Conservation (phyloP, 768 basidiomycete species). For the Suillus variegatus region DNA sequence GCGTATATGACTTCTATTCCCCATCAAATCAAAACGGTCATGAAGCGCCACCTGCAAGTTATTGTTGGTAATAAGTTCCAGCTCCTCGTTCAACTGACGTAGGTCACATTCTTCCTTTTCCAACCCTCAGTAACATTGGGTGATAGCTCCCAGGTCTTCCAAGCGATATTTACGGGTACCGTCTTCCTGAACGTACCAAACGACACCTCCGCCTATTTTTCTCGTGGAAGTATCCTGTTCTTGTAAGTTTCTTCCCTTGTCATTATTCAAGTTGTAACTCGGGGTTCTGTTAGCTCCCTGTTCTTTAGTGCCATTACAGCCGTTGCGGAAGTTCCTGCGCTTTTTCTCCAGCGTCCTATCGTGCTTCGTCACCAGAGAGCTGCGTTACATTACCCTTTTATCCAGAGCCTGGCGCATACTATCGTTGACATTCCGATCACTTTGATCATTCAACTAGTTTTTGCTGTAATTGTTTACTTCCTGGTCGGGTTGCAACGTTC, state of each 20-base stretch:
- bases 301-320: slow-evolving; percentile 41
- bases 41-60: slow-evolving; percentile 47
- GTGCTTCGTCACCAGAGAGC: slow-evolving; percentile 56
- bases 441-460: slow-evolving; percentile 44
- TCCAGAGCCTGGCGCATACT: slow-evolving; percentile 57
- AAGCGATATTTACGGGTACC: slow-evolving; percentile 33
- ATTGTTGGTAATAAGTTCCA: slow-evolving; percentile 42
- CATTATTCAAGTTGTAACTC: background rate
- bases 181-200: slow-evolving; percentile 46
- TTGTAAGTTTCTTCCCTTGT: slow-evolving; percentile 47
- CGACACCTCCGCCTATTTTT: slow-evolving; percentile 36
- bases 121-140: background rate
- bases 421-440: slow-evolving; percentile 64
- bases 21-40: slow-evolving; percentile 49
- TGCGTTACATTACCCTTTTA: slow-evolving; percentile 62
- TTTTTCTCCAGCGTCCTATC: slow-evolving; percentile 61
- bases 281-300: slow-evolving; percentile 18
- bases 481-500: slow-evolving; percentile 50
- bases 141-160: slow-evolving; percentile 39
- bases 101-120: slow-evolving; percentile 6
- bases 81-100: slow-evolving; percentile 12
- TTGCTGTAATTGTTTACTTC: slow-evolving; percentile 56
- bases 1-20: slow-evolving; percentile 51
- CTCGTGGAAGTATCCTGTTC: slow-evolving; percentile 80
- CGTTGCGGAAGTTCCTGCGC: slow-evolving; percentile 54